phyloP scores from a whole-genome alignment of 805 yeast species.

The Ogataea dorogensis region DNA sequence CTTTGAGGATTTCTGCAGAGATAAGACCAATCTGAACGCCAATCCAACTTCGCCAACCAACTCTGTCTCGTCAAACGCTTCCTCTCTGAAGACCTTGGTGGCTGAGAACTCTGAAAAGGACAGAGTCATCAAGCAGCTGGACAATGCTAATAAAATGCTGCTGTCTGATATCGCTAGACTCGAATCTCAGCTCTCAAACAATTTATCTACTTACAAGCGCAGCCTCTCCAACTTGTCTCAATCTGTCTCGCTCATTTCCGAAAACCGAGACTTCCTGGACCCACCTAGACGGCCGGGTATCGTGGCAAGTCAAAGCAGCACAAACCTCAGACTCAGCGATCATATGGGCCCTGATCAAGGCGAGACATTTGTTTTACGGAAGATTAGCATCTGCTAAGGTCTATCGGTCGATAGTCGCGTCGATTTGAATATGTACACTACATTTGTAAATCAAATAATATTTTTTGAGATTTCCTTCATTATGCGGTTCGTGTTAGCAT shows the following conservation, averaged over 20 bases:
- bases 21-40: constrained; percentile 1
- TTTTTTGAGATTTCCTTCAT: neutral
- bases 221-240: constrained; percentile 20
- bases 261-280: constrained; percentile 21
- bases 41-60: constrained; percentile 9
- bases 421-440: constrained; percentile 1
- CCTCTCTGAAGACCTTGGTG: constrained; percentile 15
- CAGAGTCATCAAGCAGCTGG: constrained; percentile 7
- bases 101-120: constrained; percentile 13
- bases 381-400: constrained; percentile 10
- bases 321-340: constrained; percentile 10
- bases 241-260: constrained; percentile 22
- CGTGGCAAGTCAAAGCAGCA: neutral
- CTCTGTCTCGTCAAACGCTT: constrained; percentile 13
- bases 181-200: constrained; percentile 18
- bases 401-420: constrained; percentile 6
- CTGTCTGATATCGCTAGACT: constrained; percentile 12
- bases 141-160: constrained; percentile 8
- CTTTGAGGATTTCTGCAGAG: constrained; percentile 3
- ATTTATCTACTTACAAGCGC: constrained; percentile 16
- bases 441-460: neutral
- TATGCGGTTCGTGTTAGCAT: neutral
- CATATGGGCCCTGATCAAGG: constrained; percentile 12
- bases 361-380: constrained; percentile 20
- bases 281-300: neutral